Percentiles rank a stretch among this genome's conserved stretches.
Conservation (phyloP, 2,329 filamentous ascomycete genomes). For the Fusarium falciforme region DNA sequence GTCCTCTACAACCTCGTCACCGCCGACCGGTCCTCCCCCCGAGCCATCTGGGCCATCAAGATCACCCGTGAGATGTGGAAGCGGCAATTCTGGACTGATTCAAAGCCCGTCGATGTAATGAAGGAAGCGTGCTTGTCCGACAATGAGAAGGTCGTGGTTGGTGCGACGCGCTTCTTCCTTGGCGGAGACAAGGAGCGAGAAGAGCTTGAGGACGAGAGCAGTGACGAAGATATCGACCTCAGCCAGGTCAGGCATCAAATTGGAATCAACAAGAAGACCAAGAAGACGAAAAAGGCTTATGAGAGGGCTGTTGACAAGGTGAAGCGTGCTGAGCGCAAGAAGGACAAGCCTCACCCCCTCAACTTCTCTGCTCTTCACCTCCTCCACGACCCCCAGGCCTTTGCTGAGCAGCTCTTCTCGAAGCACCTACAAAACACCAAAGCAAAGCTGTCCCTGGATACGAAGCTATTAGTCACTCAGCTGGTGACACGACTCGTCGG, state of each 20-base stretch:
- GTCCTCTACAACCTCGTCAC: slow-evolving; percentile 92
- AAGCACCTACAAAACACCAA: slow-evolving; percentile 92
- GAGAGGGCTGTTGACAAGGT: slow-evolving; percentile 85
- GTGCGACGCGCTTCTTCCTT: slow-evolving; percentile 92
- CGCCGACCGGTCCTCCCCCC: slow-evolving; percentile 84
- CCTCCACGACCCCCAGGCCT: slow-evolving; percentile 92
- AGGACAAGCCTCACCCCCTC: slow-evolving; percentile 84
- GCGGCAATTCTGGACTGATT: slow-evolving; percentile 93
- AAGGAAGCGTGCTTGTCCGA: slow-evolving; percentile 90
- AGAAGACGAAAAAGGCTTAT: slow-evolving; percentile 83
- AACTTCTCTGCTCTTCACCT: slow-evolving; percentile 98
- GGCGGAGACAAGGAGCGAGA: slow-evolving; percentile 97
- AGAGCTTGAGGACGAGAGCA: slow-evolving; percentile 89
- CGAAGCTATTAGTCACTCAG: slow-evolving; percentile 89
- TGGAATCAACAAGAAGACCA: slow-evolving; percentile 96
- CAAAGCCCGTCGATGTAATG: slow-evolving; percentile 97
- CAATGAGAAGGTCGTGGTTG: slow-evolving; percentile 91
- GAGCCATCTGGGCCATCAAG: slow-evolving; percentile 95
- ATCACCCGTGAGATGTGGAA: slow-evolving; percentile 97
- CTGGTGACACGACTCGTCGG: slow-evolving; percentile 92
- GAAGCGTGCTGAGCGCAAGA: slow-evolving; percentile 87
- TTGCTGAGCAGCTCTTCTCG: slow-evolving; percentile 88
- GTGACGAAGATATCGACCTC: slow-evolving; percentile 83
- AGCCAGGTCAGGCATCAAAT: slow-evolving; percentile 84
- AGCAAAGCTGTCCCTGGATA: slow-evolving; percentile 86